Evolutionary conservation across 2,329 filamentous ascomycete genomes (phyloP), one percentile per base, ranked within the genome.

Genomic region (Metarhizium sp.): DNA sequence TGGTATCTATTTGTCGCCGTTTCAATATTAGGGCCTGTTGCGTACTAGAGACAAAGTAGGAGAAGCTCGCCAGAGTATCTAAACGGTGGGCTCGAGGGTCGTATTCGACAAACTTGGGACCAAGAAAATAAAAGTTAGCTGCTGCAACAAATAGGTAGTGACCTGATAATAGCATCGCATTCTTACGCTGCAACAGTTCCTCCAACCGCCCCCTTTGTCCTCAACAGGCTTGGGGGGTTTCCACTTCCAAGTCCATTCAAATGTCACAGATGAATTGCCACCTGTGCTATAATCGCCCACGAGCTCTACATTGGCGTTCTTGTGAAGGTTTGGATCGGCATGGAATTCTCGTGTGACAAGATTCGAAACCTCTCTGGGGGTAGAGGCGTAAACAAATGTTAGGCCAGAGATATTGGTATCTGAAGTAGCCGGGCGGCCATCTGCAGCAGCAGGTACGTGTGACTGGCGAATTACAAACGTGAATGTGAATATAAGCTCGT

Each of bases 161-260:
- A 16, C 32, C 4, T 18, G 30, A 29, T 29, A 30, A 48, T 46
- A 18, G 14, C 36, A 20, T 20, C 18, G 52, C 34, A 16, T 57
- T 53, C 50, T 42, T 76, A 90, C 87, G 69, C 90, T 96, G 78
- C 94, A 97, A 63, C 87, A 88, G 67, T 95, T 97, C 66, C 90
- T 88, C 92, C 94, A 99, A 48, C 94, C 94, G 56, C 91, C 90
- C 34, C 88, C 89, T 64, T 83, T 84, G 67, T 96, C 92, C 67
- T 96, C 92, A 16, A 75, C 73, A 14, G 75, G 66, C 76, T 90
- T 95, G 42, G 94, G 94, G 8, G 94, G 90, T 67, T 88, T 90
- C 91, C 92, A 99, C 76, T 87, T 94, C 94, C 94, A 99, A 7
- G 87, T 86, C 91, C 92, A 99, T 60, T 92, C 87, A 67, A 96